Conservation (phyloP, 2,329 filamentous ascomycete genomes). For the Rutstroemia sp. region DNA sequence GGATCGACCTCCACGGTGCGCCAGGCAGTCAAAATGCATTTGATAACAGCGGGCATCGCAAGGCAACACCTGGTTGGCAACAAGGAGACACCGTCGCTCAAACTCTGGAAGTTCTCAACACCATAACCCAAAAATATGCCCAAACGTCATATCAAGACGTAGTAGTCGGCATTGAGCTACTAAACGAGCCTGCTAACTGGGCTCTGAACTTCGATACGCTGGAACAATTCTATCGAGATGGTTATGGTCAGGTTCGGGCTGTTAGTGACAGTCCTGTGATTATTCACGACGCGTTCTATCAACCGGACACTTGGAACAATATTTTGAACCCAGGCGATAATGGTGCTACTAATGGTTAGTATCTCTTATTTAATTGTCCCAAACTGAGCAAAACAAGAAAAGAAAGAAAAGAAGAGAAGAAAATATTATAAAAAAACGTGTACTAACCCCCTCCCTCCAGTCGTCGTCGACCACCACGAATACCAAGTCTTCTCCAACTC, state of each 20-base stretch:
- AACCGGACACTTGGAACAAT: constrained; percentile 51
- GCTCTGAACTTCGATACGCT: constrained; percentile 30
- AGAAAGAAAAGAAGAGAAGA: no score
- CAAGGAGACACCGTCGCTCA: constrained; percentile 39
- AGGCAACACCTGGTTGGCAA: constrained; percentile 37
- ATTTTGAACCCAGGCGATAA: constrained; percentile 43
- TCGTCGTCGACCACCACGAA: constrained; percentile 57
- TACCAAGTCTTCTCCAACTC: constrained; percentile 55
- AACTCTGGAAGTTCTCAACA: constrained; percentile 48
- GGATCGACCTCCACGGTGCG: constrained; percentile 51
- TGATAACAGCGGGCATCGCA: constrained; percentile 51
- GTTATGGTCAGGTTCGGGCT: constrained; percentile 39
- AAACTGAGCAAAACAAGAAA: constrained; percentile 10
- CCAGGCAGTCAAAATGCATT: constrained; percentile 53
- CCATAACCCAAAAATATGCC: constrained; percentile 51
- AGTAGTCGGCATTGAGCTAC: constrained; percentile 47
- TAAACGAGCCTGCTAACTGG: constrained; percentile 43
- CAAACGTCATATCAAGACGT: constrained; percentile 46
- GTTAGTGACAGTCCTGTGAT: constrained; percentile 44
- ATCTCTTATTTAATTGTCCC: constrained; percentile 36
- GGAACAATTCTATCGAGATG: constrained; percentile 40
- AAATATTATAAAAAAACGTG: constrained; percentile 30
- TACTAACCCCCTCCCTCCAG: constrained; percentile 38
- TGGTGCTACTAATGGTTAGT: constrained; percentile 35
- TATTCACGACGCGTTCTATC: constrained; percentile 49